Percentiles rank a stretch among this genome's conserved stretches.
Conservation (phyloP, 805 yeast genomes). For the Kluyveromyces lactis region DNA sequence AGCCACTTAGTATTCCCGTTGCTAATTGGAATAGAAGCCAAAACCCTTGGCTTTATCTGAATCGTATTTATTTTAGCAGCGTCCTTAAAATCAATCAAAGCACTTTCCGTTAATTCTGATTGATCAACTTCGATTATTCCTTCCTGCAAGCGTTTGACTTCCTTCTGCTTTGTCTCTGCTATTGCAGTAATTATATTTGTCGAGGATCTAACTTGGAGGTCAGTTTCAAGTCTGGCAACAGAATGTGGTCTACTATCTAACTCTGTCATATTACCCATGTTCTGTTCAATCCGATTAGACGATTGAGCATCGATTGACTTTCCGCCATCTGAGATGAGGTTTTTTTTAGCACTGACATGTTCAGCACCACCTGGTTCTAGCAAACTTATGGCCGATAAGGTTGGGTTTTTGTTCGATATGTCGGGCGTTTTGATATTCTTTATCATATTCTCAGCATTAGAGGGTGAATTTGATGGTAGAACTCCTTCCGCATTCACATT, state of each 20-base stretch:
- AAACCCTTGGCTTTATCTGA: conserved; percentile 2
- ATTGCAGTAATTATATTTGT: conserved; percentile 16
- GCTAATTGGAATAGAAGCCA: conserved; percentile 5
- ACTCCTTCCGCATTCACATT: too few relatives aligned
- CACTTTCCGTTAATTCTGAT: conserved; percentile 24
- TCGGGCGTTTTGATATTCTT: too few relatives aligned
- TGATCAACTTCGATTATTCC: conserved; percentile 20
- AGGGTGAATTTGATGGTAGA: too few relatives aligned
- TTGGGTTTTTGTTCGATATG: too few relatives aligned
- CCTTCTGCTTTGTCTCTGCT: conserved; percentile 24
- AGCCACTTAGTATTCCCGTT: conserved; percentile 11
- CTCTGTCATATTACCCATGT: not conserved
- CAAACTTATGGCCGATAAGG: too few relatives aligned
- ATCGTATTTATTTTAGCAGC: conserved; percentile 12
- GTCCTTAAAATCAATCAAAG: conserved; percentile 25
- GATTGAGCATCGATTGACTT: not conserved
- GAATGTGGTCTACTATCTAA: not conserved
- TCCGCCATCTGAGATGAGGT: too few relatives aligned
- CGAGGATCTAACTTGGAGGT: not conserved
- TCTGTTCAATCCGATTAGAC: not conserved
- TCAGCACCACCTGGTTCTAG: too few relatives aligned
- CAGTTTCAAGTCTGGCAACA: not conserved
- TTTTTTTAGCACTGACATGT: not conserved
- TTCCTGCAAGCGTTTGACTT: conserved; percentile 21
- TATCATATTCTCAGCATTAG: too few relatives aligned